phyloP scores from a whole-genome alignment of 2,329 filamentous ascomycete genomes.

The Verticillium dahliae region DNA sequence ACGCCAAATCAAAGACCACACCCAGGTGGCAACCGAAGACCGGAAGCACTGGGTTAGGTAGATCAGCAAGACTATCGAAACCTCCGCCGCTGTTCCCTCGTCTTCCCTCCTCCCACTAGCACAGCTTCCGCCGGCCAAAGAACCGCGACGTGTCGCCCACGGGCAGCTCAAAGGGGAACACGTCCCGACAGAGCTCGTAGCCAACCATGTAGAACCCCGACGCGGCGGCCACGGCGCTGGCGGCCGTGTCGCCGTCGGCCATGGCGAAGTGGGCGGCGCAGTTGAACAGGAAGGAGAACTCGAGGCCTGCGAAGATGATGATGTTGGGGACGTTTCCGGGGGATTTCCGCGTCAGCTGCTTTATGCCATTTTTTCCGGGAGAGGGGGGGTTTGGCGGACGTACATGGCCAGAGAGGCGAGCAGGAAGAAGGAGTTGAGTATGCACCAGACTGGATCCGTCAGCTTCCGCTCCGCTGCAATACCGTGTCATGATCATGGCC shows the following conservation, averaged over 20 bases:
- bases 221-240: constrained; percentile 13
- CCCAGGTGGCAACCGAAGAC: too few species aligned
- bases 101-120: too few species aligned
- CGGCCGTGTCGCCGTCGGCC: constrained; percentile 16
- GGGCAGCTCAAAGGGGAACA: constrained; percentile 15
- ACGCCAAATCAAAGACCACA: too few species aligned
- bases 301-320: constrained; percentile 14
- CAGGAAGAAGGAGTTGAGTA: constrained; percentile 19
- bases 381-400: constrained; percentile 1
- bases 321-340: constrained; percentile 20
- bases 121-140: too few species aligned
- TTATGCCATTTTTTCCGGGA: too few species aligned
- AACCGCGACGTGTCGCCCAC: constrained; percentile 10
- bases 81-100: too few species aligned
- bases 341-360: too few species aligned
- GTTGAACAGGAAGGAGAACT: constrained; percentile 19
- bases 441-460: constrained; percentile 17
- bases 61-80: too few species aligned
- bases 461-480: neutral
- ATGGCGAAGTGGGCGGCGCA: constrained; percentile 14
- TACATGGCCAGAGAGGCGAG: constrained; percentile 15
- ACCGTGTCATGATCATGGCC: neutral
- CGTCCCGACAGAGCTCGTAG: constrained; percentile 18
- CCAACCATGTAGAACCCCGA: constrained; percentile 17
- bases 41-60: too few species aligned